Evolutionary conservation across 306 rosid species (phyloP), one percentile per base, ranked within the genome.

Genomic region (Ziziphus jujuba): DNA sequence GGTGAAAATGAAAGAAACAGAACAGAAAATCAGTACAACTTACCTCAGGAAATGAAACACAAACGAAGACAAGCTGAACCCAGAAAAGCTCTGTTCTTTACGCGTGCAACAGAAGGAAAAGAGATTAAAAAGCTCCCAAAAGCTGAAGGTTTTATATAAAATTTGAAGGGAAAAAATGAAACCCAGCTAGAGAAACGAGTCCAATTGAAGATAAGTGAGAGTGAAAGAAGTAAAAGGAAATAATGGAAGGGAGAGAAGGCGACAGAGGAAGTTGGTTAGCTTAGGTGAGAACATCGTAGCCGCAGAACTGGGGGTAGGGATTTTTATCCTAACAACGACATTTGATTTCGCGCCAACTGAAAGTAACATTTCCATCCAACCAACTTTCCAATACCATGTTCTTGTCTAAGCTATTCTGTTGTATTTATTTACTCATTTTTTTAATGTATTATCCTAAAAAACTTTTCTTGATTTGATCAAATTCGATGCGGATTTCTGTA

Each of bases 331-430:
- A 68, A 2, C 43, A 54, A 48, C 59, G 22, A 67, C 33, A 21
- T 50, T 12, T 28, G 16, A 52, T 70, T 75, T 75, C 74, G 80
- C 84, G 84, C 77, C 77, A 75, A 70, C 79, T 50, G 69, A 73
- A 56, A 0, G 6, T 20, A 72, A 40, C 63, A 72, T 28, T 19
- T 31, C 56, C 55, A 67, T 13, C 16, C 17, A 11, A 56, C 10
- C 65, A 4, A 33, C 55, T 56, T 25, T 5, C 52, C 20, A 31
- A 44, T 2, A 23, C 35, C 59, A 60, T 49, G 3, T 40, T 40
- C 12, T 2, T 40, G 10, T 40, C 45, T 40, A 40, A 36, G 10
- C 61, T 5, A 12, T 25, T 50, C 7, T n/a, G n/a, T 36, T 14
- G 14, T 31, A 6, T 6, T 11, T 20, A 19, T 25, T 44, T 33